Percentiles rank a stretch among this genome's conserved stretches.
phyloP scores from a whole-genome alignment of 2,329 filamentous ascomycete genomes.

The Pestalotiopsis sp. region DNA sequence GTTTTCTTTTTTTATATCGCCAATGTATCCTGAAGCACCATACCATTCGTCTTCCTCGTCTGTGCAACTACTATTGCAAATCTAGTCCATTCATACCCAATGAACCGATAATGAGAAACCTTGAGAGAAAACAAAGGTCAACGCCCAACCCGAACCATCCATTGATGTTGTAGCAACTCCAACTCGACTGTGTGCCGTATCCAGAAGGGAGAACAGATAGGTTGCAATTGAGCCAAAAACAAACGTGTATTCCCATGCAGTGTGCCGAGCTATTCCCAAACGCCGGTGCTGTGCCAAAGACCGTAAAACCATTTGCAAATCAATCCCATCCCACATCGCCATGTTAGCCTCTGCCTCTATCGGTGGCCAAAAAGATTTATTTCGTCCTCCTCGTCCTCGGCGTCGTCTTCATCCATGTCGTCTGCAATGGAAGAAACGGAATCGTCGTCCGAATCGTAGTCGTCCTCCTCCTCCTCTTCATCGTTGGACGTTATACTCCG shows the following conservation, averaged over 20 bases:
- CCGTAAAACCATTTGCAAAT: conserved; percentile 14
- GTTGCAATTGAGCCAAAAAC: background rate
- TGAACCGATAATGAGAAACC: background rate
- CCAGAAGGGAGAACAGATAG: background rate
- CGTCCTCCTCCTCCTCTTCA: conserved; percentile 36
- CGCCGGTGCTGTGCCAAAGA: conserved; percentile 26
- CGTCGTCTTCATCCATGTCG: conserved; percentile 48
- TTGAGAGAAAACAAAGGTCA: background rate
- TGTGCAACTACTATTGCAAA: background rate
- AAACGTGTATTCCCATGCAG: background rate
- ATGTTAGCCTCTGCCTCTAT: conserved; percentile 22
- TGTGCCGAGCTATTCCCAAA: conserved; percentile 21
- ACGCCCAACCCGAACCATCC: background rate
- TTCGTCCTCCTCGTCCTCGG: conserved; percentile 46
- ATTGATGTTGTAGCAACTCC: background rate
- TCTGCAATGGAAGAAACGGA: conserved; percentile 34
- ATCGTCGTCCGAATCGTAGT: conserved; percentile 29
- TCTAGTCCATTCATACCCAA: background rate
- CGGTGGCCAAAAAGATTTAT: conserved; percentile 41
- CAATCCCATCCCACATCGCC: conserved; percentile 15
- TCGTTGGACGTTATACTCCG: conserved; percentile 35
- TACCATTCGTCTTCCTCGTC: too few species aligned
- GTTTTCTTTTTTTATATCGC: too few species aligned
- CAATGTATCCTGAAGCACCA: too few species aligned
- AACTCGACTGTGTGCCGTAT: background rate